Evolutionary conservation across 1,139 yeast genomes (phyloP).

Genomic region (Zygoascus meyerae): DNA sequence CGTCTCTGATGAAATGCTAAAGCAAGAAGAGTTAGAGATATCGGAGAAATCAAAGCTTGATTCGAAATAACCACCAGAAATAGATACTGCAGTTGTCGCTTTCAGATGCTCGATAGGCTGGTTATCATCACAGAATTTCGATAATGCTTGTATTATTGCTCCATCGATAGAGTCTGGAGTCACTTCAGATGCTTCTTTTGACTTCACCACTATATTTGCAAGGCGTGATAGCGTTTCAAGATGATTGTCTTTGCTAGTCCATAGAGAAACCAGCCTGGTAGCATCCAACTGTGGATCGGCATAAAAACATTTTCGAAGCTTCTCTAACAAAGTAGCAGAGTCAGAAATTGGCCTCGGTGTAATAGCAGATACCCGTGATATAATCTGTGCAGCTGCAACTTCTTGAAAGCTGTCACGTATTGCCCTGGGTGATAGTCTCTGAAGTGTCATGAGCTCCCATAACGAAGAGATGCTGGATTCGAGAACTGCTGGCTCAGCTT

Average conservation of each 20-base stretch:
- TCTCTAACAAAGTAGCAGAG: neutral
- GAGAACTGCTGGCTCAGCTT: slow-evolving; percentile 12
- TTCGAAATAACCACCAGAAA: slow-evolving; percentile 19
- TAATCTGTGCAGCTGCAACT: neutral
- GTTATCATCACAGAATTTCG: slow-evolving; percentile 1
- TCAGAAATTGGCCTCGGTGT: neutral
- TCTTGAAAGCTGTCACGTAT: slow-evolving; percentile 12
- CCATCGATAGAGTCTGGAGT: slow-evolving; percentile 13
- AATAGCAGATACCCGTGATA: neutral
- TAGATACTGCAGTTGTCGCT: slow-evolving; percentile 1
- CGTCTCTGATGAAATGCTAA: slow-evolving; percentile 10
- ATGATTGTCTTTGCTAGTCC: slow-evolving; percentile 12
- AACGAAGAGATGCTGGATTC: slow-evolving; percentile 21
- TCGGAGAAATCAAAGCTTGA: slow-evolving; percentile 20
- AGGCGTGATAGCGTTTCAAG: slow-evolving; percentile 10
- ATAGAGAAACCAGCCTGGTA: slow-evolving; percentile 16
- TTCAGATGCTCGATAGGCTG: neutral
- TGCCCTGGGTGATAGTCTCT: slow-evolving; percentile 12
- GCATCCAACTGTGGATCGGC: slow-evolving; percentile 12
- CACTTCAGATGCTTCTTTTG: slow-evolving; percentile 8
- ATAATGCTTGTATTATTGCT: slow-evolving; percentile 15
- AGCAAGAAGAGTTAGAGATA: neutral
- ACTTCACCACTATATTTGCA: slow-evolving; percentile 15
- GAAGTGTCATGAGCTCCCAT: slow-evolving; percentile 22
- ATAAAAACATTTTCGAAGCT: slow-evolving; percentile 1